Evolutionary conservation across 352 stramenopile species (phyloP).

Genomic region (Hyaloperonospora arabidopsidis): DNA sequence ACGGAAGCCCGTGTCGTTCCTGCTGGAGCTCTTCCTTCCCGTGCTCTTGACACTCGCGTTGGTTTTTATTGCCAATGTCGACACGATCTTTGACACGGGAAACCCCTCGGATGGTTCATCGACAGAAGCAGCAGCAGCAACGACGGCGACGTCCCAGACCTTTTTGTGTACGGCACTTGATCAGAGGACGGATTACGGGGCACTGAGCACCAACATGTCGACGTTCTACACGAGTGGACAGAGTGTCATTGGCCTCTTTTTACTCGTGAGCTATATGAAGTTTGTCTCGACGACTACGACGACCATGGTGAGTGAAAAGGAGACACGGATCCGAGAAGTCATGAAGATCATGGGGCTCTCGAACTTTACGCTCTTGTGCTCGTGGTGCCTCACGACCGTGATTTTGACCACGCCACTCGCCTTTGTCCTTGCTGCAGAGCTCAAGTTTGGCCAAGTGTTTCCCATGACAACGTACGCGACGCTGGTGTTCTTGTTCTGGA

Average conservation of each 20-base stretch:
- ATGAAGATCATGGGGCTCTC: slow-evolving; percentile 83
- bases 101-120: slow-evolving; percentile 12
- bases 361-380: slow-evolving; percentile 50
- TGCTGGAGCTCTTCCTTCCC: slow-evolving; percentile 55
- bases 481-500: slow-evolving; percentile 61
- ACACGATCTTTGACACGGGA: slow-evolving; percentile 34
- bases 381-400: slow-evolving; percentile 46
- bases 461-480: slow-evolving; percentile 48
- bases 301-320: slow-evolving; percentile 73
- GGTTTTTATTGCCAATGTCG: slow-evolving; percentile 56
- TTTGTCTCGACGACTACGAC: slow-evolving; percentile 63
- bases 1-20: slow-evolving; percentile 37
- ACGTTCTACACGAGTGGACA: slow-evolving; percentile 61
- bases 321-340: slow-evolving; percentile 66
- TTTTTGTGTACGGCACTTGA: slow-evolving; percentile 19
- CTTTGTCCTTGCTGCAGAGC: slow-evolving; percentile 39
- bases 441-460: slow-evolving; percentile 66
- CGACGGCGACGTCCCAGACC: slow-evolving; percentile 30
- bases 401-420: slow-evolving; percentile 42
- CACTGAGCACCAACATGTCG: slow-evolving; percentile 34
- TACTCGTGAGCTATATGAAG: slow-evolving; percentile 53
- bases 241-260: slow-evolving; percentile 51
- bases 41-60: slow-evolving; percentile 41
- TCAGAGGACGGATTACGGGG: slow-evolving; percentile 29
- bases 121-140: slow-evolving; percentile 13